phyloP scores from a whole-genome alignment of 2,329 filamentous ascomycete genomes.

The Cladobotryum protrusum region DNA sequence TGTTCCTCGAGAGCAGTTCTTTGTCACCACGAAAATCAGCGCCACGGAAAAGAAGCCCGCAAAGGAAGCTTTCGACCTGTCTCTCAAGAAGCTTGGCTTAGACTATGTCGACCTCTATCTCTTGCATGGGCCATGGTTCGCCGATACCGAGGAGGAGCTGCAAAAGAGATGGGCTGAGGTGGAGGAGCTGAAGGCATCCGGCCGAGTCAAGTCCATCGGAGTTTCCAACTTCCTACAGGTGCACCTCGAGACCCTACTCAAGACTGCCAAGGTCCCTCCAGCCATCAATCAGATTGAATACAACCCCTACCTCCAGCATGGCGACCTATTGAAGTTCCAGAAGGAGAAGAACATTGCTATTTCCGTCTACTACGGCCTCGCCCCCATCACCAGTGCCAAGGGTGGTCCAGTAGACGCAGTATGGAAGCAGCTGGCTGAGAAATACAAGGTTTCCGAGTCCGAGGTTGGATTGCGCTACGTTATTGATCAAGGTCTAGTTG shows the following conservation, averaged over 20 bases:
- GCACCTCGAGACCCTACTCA: conserved; percentile 50
- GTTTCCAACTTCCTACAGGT: conserved; percentile 65
- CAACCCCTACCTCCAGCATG: conserved; percentile 69
- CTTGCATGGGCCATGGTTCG: conserved; percentile 53
- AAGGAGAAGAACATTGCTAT: conserved; percentile 51
- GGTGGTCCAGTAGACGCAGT: conserved; percentile 48
- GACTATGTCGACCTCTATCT: conserved; percentile 70
- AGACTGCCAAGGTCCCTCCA: conserved; percentile 56
- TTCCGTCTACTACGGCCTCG: conserved; percentile 51
- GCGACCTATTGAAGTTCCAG: conserved; percentile 51
- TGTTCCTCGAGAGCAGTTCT: conserved; percentile 61
- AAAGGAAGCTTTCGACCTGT: conserved; percentile 48
- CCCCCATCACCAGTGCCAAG: conserved; percentile 39
- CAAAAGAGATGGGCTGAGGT: conserved; percentile 54
- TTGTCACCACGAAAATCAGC: conserved; percentile 56
- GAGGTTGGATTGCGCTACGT: conserved; percentile 55
- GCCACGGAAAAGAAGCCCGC: conserved; percentile 35
- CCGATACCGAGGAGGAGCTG: conserved; percentile 43
- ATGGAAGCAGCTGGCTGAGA: conserved; percentile 46
- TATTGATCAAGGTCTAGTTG: conserved; percentile 53
- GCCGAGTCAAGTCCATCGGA: conserved; percentile 64
- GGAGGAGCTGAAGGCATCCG: conserved; percentile 60
- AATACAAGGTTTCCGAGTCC: conserved; percentile 51
- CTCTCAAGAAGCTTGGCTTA: conserved; percentile 58
- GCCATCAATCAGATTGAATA: conserved; percentile 77